Evolutionary conservation across 1,284 basidiomycete genomes (phyloP), one percentile per base, ranked within the genome.

Genomic region (Marasmius sp.): DNA sequence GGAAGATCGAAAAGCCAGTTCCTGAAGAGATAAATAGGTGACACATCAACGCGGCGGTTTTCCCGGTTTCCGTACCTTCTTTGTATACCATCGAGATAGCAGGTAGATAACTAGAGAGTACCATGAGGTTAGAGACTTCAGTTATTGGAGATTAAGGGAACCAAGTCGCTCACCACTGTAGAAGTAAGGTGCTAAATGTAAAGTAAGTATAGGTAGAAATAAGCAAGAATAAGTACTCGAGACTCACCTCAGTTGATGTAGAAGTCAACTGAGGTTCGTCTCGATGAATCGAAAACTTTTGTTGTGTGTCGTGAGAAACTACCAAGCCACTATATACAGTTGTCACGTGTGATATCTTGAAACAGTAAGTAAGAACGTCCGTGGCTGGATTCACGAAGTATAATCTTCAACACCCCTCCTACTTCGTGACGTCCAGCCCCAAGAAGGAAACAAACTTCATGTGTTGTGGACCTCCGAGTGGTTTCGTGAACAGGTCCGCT

Each of bases 1-100:
- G 0, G 89, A 86, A 55, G 86, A 84, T 45, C 92, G 84, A 61
- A 92, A 82, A 0, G 86, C 85, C 6, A 89, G 74, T 73, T 89
- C 86, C 85, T 87, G 59, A 9, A 47, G 48, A 2, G 27, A 6
- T 20, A 5, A 27, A 27, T 51, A 43, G 6, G 12, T 33, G 60
- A 37, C 36, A 11, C 7, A 7, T 22, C 22, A 10, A 34, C 14
- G 45, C 18, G 38, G 43, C 22, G 5, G 18, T 16, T 38, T 37
- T 20, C 22, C 34, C 16, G 53, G 10, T 37, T 20, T 10, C 56
- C 38, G 48, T 48, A 83, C 86, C 77, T 83, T 86, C 61, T 83
- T 83, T 1, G 86, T 88, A 65, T 88, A 88, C 86, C 85, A 88
- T 57, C 85, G 74, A 14, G 86, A 87, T 14, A 88, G 73, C 22